Evolutionary conservation across 2,329 filamentous ascomycete species (phyloP), one percentile per base, ranked within the genome.

Genomic region (Fusarium irregulare): DNA sequence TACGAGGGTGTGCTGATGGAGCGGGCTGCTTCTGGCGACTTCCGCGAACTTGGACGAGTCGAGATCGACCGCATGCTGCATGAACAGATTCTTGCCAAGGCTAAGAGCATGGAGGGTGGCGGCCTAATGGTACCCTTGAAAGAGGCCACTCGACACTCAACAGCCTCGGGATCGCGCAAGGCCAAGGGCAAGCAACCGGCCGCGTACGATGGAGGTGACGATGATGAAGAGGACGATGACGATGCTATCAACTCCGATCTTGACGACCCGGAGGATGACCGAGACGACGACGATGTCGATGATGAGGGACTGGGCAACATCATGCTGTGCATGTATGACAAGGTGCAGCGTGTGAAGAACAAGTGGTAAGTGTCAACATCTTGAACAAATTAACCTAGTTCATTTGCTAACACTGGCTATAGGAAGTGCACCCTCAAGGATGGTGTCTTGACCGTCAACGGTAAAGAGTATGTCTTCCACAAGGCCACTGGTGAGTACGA

Each of bases 321-420:
- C 78, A 98, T 99, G 93, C 90, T 99, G 42, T 99, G 96, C 84
- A 98, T 97, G 79, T 99, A 99, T 79, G 96, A 99, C 84, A 99
- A 99, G 84, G 96, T 99, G 12, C 95, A 98, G 82, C 88, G 96
- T 49, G 96, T 98, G 76, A 99, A 99, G 90, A 99, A 98, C 84
- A 99, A 96, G 88, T 96, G 93, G 93, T 90, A 79, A 54, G 86
- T 81, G 42, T 23, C 37, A 44, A 42, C 18, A 21, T 54, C 12
- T 21, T 28, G 23, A 28, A 42, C 23, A 18, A 18, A 30, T 28
- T 25, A n/a, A 14, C 23, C 25, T 41, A 41, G 28, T 58, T 65
- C 61, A 53, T 51, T 70, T 59, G 63, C 56, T 65, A 46, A 72
- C 59, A 37, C 20, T 37, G 20, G 28, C 21, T 56, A 46, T 53